Percentiles rank a stretch among this genome's conserved stretches.
Conservation (phyloP, 208 protist species). For the Porcisia deanei region DNA sequence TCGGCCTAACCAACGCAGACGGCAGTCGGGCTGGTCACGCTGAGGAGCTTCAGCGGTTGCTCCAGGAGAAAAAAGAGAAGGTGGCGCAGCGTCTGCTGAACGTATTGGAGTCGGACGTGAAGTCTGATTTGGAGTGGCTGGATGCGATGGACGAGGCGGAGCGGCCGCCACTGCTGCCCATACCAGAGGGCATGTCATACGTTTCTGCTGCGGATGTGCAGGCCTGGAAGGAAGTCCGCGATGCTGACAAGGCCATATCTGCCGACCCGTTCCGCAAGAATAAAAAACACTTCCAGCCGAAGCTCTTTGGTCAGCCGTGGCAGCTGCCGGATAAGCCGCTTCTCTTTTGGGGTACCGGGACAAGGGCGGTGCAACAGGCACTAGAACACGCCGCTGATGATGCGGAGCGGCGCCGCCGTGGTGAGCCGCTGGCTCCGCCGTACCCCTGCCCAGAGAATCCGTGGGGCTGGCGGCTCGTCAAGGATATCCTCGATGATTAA, state of each 20-base stretch:
- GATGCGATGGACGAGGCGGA: constrained; percentile 83
- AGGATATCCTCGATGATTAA: constrained; percentile 75
- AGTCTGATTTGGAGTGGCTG: constrained; percentile 75
- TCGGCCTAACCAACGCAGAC: constrained; percentile 20
- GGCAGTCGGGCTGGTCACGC: constrained; percentile 17
- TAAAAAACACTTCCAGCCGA: constrained; percentile 47
- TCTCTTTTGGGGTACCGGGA: constrained; percentile 88
- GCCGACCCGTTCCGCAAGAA: constrained; percentile 63
- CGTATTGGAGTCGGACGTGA: constrained; percentile 74
- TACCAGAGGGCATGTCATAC: constrained; percentile 87
- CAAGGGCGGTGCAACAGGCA: constrained; percentile 80
- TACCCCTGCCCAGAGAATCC: constrained; percentile 87
- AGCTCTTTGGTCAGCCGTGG: constrained; percentile 74
- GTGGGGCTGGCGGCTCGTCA: constrained; percentile 81
- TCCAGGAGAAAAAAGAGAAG: constrained; percentile 48
- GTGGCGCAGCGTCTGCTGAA: constrained; percentile 55
- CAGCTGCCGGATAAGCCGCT: constrained; percentile 75
- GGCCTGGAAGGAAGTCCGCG: constrained; percentile 61
- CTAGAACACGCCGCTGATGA: constrained; percentile 80
- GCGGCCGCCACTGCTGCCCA: constrained; percentile 76
- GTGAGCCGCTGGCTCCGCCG: constrained; percentile 62
- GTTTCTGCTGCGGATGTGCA: constrained; percentile 75
- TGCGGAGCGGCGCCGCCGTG: constrained; percentile 55
- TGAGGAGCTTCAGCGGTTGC: constrained; percentile 40
- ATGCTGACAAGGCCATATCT: constrained; percentile 41